phyloP scores from a whole-genome alignment of 768 basidiomycete genomes.

The Rickenella mellea region DNA sequence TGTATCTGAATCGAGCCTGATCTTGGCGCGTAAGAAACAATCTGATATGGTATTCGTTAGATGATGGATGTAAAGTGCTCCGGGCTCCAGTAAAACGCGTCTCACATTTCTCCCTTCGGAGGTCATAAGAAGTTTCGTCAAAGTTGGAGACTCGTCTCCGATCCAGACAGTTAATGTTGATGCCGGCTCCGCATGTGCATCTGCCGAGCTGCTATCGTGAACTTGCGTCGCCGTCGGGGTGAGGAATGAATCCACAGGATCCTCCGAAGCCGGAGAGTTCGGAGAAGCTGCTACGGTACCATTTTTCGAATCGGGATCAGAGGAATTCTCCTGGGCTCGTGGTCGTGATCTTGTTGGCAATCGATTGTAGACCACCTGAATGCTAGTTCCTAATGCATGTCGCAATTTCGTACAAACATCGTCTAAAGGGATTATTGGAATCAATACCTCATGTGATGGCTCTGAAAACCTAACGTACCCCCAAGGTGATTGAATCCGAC shows the following conservation, averaged over 20 bases:
- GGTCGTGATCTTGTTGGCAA: neutral
- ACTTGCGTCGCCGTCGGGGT: too few relatives aligned
- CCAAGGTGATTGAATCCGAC: conserved; percentile 66
- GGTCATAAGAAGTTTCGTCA: conserved; percentile 80
- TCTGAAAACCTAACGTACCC: conserved; percentile 41
- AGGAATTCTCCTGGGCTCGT: too few relatives aligned
- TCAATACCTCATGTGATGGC: neutral
- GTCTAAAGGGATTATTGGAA: neutral
- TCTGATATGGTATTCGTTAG: conserved; percentile 39
- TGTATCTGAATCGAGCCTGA: conserved; percentile 39
- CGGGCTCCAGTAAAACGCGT: neutral
- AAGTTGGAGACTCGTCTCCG: conserved; percentile 68
- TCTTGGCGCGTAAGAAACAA: conserved; percentile 69
- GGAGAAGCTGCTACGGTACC: too few relatives aligned
- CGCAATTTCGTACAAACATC: neutral
- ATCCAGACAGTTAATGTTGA: conserved; percentile 21
- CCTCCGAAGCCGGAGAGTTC: neutral
- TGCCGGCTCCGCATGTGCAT: neutral
- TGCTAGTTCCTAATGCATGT: neutral
- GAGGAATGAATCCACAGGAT: too few relatives aligned
- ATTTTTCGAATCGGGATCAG: too few relatives aligned
- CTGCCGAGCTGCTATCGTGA: neutral
- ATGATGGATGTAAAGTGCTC: neutral
- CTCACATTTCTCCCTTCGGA: neutral
- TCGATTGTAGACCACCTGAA: neutral